Evolutionary conservation across 106 monocot genomes (phyloP).

Genomic region (Cymbidium sinense): DNA sequence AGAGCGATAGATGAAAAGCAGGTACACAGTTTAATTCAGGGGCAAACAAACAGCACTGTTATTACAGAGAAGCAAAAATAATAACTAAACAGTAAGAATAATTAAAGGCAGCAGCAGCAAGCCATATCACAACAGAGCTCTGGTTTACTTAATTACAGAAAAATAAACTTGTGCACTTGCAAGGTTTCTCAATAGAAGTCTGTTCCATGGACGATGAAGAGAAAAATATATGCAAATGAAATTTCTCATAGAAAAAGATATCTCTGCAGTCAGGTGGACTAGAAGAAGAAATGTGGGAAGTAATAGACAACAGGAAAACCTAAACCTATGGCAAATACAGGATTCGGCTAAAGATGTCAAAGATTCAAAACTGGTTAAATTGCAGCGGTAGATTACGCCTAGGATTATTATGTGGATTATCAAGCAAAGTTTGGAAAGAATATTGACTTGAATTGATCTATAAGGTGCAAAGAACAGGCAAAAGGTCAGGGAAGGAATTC

Average conservation of each 20-base stretch:
- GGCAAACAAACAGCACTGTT: background rate
- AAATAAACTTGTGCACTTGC: background rate
- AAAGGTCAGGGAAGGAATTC: background rate
- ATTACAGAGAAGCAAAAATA: background rate
- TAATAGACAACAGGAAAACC: background rate
- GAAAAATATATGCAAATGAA: background rate
- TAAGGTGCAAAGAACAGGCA: background rate
- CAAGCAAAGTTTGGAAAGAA: constrained; percentile 1
- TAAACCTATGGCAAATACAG: background rate
- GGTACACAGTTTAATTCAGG: background rate
- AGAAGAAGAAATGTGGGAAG: background rate
- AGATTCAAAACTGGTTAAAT: background rate
- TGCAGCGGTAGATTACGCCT: background rate
- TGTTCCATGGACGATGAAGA: background rate
- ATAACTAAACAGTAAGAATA: background rate
- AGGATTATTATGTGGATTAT: background rate
- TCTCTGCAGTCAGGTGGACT: background rate
- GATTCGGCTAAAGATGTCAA: background rate
- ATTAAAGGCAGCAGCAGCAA: background rate
- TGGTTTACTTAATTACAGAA: background rate
- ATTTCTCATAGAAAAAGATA: background rate
- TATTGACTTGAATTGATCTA: constrained; percentile 1
- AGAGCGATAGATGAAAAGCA: background rate
- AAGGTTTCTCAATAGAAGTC: background rate
- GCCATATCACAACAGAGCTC: background rate